A percentile compares a stretch with the other conserved stretches of the same genome.
Conservation (phyloP, 148 eudicot genomes). For the Amaranthus hypochondriacus region DNA sequence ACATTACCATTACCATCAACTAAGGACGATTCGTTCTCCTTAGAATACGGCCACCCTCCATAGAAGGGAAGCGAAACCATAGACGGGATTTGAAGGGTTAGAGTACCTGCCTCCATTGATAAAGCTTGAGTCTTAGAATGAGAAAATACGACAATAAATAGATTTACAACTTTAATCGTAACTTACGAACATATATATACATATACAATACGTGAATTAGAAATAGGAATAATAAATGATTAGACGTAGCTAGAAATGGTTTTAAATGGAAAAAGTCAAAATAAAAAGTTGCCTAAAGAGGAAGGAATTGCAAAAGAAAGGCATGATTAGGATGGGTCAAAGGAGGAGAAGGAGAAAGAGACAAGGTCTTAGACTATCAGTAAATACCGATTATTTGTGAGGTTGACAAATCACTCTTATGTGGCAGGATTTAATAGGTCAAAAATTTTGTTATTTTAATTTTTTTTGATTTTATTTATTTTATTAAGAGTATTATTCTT, state of each 20-base stretch:
- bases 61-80: conserved; percentile 5
- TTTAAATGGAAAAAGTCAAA: too few species aligned
- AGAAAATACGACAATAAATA: conserved; percentile 14
- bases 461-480: too few species aligned
- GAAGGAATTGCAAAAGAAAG: neutral
- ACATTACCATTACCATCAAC: neutral
- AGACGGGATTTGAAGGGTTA: conserved; percentile 6
- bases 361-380: neutral
- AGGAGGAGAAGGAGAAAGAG: conserved; percentile 6
- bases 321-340: conserved; percentile 8
- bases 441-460: too few species aligned
- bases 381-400: too few species aligned
- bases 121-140: conserved; percentile 2
- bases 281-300: neutral
- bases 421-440: too few species aligned
- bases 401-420: too few species aligned
- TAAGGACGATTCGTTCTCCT: neutral
- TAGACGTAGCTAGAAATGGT: neutral
- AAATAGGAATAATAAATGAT: neutral
- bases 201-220: neutral
- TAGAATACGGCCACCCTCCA: conserved; percentile 13
- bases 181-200: neutral
- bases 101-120: conserved; percentile 10
- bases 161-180: conserved; percentile 12
- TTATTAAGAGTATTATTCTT: too few species aligned